A percentile compares a stretch with the other conserved stretches of the same genome.
phyloP scores from a whole-genome alignment of 768 basidiomycete genomes.

The Tremella mesenterica region DNA sequence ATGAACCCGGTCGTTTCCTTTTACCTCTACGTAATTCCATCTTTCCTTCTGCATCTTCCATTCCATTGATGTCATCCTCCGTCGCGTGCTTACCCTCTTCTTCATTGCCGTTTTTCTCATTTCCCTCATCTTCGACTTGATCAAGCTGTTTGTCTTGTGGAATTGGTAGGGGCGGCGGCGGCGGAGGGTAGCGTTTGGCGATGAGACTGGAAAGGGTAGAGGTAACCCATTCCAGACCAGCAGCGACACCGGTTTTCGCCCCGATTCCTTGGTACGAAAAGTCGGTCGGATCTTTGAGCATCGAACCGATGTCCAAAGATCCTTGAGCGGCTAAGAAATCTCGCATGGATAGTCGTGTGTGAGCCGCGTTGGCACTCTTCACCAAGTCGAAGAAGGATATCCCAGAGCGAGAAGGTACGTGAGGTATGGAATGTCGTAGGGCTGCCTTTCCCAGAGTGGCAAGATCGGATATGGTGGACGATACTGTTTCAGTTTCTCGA shows the following conservation, averaged over 20 bases:
- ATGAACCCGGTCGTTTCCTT: neutral
- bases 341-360: neutral
- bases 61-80: no score
- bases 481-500: neutral
- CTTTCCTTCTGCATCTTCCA: no score
- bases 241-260: slow-evolving; percentile 12
- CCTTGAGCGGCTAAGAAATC: neutral
- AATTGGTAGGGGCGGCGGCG: no score
- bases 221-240: slow-evolving; percentile 20
- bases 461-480: neutral
- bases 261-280: slow-evolving; percentile 22
- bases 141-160: no score
- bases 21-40: neutral
- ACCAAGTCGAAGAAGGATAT: neutral
- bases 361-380: neutral
- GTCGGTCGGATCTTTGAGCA: slow-evolving; percentile 20
- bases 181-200: neutral
- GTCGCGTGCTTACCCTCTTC: no score
- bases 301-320: slow-evolving; percentile 26
- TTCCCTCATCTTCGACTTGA: no score
- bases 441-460: neutral
- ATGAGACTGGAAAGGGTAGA: slow-evolving; percentile 5
- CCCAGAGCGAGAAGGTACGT: neutral
- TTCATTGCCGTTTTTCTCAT: no score
- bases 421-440: neutral